Percentiles rank a stretch among this genome's conserved stretches.
phyloP scores from a whole-genome alignment of 441 rosid genomes.

The Adansonia grandidieri region DNA sequence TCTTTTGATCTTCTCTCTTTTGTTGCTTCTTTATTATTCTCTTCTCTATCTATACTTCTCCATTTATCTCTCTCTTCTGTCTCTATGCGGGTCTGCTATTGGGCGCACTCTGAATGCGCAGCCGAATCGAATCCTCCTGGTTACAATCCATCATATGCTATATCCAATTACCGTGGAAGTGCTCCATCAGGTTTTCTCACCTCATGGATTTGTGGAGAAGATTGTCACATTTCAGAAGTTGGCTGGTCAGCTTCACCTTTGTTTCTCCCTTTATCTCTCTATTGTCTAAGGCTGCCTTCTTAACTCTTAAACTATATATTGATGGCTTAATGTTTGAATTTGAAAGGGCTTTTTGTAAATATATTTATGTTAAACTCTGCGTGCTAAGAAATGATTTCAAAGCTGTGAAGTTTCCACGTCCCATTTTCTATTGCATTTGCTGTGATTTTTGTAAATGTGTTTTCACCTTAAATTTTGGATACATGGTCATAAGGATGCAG shows the following conservation, averaged over 20 bases:
- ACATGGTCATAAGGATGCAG: constrained; percentile 23
- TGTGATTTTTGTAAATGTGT: neutral
- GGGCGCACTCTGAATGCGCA: constrained; percentile 68
- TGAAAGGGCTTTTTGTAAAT: neutral
- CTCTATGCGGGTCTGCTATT: constrained; percentile 62
- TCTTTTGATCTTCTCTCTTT: constrained; percentile 35
- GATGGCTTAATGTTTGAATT: constrained; percentile 14
- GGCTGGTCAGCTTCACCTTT: constrained; percentile 87
- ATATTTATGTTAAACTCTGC: constrained; percentile 26
- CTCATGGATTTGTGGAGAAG: constrained; percentile 97
- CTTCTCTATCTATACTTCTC: constrained; percentile 53
- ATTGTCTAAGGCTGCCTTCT: constrained; percentile 19
- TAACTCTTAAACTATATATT: constrained; percentile 22
- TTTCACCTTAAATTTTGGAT: constrained; percentile 12
- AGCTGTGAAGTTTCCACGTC: constrained; percentile 21
- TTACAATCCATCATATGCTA: constrained; percentile 96
- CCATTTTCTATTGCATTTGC: constrained; percentile 13
- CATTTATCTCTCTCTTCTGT: constrained; percentile 57
- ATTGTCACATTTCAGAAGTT: constrained; percentile 99
- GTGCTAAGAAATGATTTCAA: constrained; percentile 22
- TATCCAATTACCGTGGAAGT: constrained; percentile 99
- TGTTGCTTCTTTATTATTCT: constrained; percentile 33
- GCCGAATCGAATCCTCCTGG: constrained; percentile 98
- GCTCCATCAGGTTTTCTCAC: constrained; percentile 97
- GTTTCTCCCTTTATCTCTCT: constrained; percentile 41